phyloP scores from a whole-genome alignment of 2,329 filamentous ascomycete genomes.

The Colletotrichum godetiae region DNA sequence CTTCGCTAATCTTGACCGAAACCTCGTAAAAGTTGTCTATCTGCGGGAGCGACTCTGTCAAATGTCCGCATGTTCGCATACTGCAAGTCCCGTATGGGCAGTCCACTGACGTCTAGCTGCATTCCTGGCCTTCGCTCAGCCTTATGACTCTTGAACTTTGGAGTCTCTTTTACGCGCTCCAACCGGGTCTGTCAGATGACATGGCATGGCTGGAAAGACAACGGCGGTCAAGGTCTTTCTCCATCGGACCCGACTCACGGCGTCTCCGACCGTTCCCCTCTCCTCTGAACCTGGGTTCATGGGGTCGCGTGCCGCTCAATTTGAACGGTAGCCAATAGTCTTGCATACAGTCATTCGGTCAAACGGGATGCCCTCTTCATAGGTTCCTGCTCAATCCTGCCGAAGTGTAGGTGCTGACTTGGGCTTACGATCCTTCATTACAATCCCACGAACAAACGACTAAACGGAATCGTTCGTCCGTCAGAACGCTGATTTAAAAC shows the following conservation, averaged over 20 bases:
- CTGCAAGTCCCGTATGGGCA: neutral
- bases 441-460: neutral
- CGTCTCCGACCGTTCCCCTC: slow-evolving; percentile 20
- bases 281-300: neutral
- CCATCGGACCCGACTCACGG: slow-evolving; percentile 1
- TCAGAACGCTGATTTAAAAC: neutral
- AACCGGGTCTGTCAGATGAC: neutral
- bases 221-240: neutral
- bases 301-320: neutral
- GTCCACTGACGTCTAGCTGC: neutral
- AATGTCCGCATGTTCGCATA: neutral
- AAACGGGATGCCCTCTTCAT: neutral
- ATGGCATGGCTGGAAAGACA: neutral
- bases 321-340: neutral
- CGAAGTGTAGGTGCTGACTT: neutral
- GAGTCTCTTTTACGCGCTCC: neutral
- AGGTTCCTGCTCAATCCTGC: neutral
- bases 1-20: slow-evolving; percentile 24
- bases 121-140: slow-evolving; percentile 3
- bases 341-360: neutral
- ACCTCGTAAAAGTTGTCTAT: slow-evolving; percentile 13
- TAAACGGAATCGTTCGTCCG: too few species aligned
- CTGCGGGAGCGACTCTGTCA: neutral
- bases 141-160: neutral
- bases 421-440: neutral